Evolutionary conservation across 1,284 basidiomycete genomes (phyloP).

Genomic region (Fistulina hepatica): DNA sequence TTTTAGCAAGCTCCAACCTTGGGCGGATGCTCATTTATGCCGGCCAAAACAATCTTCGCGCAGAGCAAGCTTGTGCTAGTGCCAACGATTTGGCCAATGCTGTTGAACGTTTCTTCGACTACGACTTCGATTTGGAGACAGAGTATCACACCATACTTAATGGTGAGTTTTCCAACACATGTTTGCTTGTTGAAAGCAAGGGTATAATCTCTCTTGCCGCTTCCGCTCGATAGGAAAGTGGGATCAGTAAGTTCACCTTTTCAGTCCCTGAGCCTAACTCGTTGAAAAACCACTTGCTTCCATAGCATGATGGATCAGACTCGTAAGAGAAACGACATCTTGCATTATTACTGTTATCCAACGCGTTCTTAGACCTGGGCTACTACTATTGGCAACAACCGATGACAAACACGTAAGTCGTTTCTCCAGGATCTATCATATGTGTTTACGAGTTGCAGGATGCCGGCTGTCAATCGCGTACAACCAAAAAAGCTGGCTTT

Average conservation of each 20-base stretch:
- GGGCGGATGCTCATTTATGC: constrained; percentile 46
- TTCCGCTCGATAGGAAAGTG: constrained; percentile 37
- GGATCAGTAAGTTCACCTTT: constrained; percentile 34
- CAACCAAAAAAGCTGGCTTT: constrained; percentile 46
- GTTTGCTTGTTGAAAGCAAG: too few species aligned
- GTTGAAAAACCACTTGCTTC: too few species aligned
- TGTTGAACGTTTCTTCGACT: constrained; percentile 45
- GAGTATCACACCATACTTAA: constrained; percentile 49
- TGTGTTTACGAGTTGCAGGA: constrained; percentile 25
- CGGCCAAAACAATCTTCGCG: constrained; percentile 50
- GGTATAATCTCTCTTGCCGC: not conserved
- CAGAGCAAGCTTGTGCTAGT: constrained; percentile 52
- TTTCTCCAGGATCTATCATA: not conserved
- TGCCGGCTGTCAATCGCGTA: constrained; percentile 46
- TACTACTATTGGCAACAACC: constrained; percentile 67
- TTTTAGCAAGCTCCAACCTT: constrained; percentile 47
- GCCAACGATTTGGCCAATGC: constrained; percentile 46
- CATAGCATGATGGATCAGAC: constrained; percentile 60
- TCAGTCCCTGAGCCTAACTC: not conserved
- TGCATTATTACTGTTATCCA: not conserved
- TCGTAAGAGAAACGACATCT: constrained; percentile 21
- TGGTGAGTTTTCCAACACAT: too few species aligned
- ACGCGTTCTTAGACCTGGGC: constrained; percentile 32
- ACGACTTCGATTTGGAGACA: constrained; percentile 46
- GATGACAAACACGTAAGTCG: constrained; percentile 43